A percentile compares a stretch with the other conserved stretches of the same genome.
Evolutionary conservation across 192 early-diverging fungal species (phyloP).

Genomic region (Coemansia sp.): DNA sequence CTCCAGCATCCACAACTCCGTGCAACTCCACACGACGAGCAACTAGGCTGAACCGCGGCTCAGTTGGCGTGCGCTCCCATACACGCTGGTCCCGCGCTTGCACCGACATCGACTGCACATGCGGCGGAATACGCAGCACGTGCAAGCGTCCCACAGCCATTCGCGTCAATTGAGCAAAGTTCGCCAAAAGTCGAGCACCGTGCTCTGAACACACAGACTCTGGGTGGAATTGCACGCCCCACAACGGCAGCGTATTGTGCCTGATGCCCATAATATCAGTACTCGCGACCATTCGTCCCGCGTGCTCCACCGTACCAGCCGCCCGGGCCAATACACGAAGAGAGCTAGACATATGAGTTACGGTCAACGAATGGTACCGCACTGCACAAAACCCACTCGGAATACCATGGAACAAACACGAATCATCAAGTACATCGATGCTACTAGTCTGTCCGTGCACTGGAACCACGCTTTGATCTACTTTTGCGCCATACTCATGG

Average conservation of each 20-base stretch:
- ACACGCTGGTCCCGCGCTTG: slow-evolving; percentile 6
- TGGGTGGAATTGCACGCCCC: slow-evolving; percentile 95
- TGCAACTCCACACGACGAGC: slow-evolving; percentile 18
- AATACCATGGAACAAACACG: slow-evolving; percentile 60
- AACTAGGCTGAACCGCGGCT: slow-evolving; percentile 19
- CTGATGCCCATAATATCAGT: slow-evolving; percentile 77
- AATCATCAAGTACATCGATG: slow-evolving; percentile 19
- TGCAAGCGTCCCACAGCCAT: too few relatives aligned
- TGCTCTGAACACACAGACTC: slow-evolving; percentile 89
- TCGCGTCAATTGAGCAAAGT: slow-evolving; percentile 57
- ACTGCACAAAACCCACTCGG: slow-evolving; percentile 73
- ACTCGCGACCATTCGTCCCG: background rate
- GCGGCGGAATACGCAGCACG: slow-evolving; percentile 2
- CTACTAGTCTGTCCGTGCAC: slow-evolving; percentile 82
- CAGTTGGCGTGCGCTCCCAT: background rate
- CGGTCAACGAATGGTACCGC: slow-evolving; percentile 86
- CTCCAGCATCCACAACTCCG: background rate
- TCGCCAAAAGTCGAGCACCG: slow-evolving; percentile 68
- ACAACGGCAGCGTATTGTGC: slow-evolving; percentile 69
- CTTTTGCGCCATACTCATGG: slow-evolving; percentile 61
- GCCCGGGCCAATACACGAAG: slow-evolving; percentile 37
- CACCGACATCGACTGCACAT: slow-evolving; percentile 21
- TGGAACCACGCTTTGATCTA: slow-evolving; percentile 65
- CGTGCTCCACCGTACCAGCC: slow-evolving; percentile 9
- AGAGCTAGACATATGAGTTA: slow-evolving; percentile 31